These are phyloP conservation scores for sunflower (Helianthus annuus) DNA, from an alignment of 129 eudicot genomes.

Conservation along the genomic window DNA sequence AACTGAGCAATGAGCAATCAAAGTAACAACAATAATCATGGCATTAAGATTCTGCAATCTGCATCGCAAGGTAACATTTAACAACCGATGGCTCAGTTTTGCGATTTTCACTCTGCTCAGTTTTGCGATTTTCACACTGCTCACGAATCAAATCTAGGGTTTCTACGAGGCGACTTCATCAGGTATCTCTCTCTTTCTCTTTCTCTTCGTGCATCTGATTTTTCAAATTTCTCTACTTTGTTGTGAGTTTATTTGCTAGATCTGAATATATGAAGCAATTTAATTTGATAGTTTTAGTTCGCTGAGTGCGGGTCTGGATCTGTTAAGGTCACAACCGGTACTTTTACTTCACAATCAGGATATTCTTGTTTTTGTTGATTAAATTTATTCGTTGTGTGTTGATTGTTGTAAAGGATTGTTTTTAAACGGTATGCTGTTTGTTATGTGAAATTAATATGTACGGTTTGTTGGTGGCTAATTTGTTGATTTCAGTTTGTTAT, in stretches of 20 bases:
- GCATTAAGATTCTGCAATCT: no score
- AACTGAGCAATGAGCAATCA: no score
- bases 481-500: no score
- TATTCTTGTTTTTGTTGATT: conserved; percentile 1
- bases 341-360: conserved; percentile 1
- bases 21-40: no score
- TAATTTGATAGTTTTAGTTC: conserved; percentile 8
- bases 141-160: no score
- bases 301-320: conserved; percentile 24
- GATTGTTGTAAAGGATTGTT: conserved; percentile 5
- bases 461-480: not conserved
- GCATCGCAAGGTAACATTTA: no score
- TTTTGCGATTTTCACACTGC: no score
- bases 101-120: no score
- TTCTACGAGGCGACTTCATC: no score
- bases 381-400: not conserved
- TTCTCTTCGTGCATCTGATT: not conserved
- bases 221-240: not conserved
- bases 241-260: not conserved
- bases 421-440: not conserved
- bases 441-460: not conserved
- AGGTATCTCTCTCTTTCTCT: not conserved
- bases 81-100: no score
- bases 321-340: not conserved
- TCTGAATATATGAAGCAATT: not conserved